A percentile compares a stretch with the other conserved stretches of the same genome.
Conservation (phyloP, 257 asterid species). For the Forsythia viridissima region DNA sequence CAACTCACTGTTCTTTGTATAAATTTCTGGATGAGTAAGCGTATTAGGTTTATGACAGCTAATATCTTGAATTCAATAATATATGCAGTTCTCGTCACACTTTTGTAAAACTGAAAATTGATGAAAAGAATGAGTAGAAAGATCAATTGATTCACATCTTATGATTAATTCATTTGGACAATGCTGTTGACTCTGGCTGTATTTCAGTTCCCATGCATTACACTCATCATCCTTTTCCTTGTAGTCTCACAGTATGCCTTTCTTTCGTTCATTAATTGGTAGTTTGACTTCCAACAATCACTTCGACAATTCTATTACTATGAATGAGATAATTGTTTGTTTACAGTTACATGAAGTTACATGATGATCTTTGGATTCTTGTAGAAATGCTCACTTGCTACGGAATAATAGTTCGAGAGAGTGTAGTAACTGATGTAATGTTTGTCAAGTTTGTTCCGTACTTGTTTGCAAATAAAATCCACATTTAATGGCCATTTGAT, state of each 20-base stretch:
- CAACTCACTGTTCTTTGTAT: not conserved
- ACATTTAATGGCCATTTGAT: not conserved
- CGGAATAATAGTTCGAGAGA: constrained; percentile 19
- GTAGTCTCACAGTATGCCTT: not conserved
- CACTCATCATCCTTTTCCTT: not conserved
- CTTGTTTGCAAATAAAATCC: not conserved
- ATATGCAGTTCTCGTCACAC: not conserved
- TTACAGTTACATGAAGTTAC: not conserved
- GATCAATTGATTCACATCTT: not conserved
- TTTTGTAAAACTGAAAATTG: not conserved
- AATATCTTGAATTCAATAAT: not conserved
- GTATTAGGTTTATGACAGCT: constrained; percentile 7
- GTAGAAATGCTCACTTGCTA: constrained; percentile 35
- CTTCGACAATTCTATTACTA: no score
- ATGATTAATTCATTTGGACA: not conserved
- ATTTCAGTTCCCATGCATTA: not conserved
- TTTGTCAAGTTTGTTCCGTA: not conserved
- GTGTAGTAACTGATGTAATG: not conserved
- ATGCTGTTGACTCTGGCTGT: not conserved
- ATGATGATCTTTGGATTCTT: constrained; percentile 41
- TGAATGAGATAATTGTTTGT: no score
- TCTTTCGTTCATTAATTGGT: not conserved
- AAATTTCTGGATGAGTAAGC: not conserved
- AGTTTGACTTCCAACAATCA: no score
- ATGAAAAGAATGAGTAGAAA: not conserved